Percentiles rank a stretch among this genome's conserved stretches.
These are phyloP conservation scores for Mycena alexandri DNA, from an alignment of 768 basidiomycete genomes.

Conservation along the genomic window DNA sequence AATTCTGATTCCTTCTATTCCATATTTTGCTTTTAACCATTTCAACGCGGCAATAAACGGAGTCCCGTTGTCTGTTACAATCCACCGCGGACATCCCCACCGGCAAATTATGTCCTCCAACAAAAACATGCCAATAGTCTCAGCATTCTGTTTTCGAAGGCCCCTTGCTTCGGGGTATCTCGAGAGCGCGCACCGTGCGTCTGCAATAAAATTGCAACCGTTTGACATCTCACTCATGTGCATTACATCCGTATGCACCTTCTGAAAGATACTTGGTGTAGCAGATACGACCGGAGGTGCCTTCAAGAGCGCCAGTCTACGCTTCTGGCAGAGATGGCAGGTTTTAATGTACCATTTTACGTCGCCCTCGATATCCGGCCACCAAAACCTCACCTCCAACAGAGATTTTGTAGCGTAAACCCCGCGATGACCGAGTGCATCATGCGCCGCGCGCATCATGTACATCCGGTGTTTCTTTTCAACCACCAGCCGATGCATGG, in stretches of 20 bases:
- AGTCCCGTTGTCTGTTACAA: neutral
- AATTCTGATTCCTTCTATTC: neutral
- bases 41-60: neutral
- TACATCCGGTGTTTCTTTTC: conserved; percentile 44
- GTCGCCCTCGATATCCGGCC: conserved; percentile 31
- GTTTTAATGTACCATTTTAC: conserved; percentile 47
- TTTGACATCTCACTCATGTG: conserved; percentile 35
- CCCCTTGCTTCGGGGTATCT: neutral
- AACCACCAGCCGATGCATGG: no score
- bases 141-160: neutral
- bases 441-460: conserved; percentile 4
- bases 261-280: conserved; percentile 32
- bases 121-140: neutral
- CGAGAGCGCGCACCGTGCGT: neutral
- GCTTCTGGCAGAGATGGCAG: conserved; percentile 49
- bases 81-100: conserved; percentile 1
- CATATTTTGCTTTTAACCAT: neutral
- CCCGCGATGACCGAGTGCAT: neutral
- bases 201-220: conserved; percentile 39
- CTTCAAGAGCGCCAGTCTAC: conserved; percentile 37
- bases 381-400: conserved; percentile 6
- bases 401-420: neutral
- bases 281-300: conserved; percentile 45
- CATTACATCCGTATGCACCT: conserved; percentile 43
- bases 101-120: neutral